These are phyloP conservation scores for Neurospora terricola DNA, from an alignment of 495 filamentous ascomycete species.

Conservation along the genomic window DNA sequence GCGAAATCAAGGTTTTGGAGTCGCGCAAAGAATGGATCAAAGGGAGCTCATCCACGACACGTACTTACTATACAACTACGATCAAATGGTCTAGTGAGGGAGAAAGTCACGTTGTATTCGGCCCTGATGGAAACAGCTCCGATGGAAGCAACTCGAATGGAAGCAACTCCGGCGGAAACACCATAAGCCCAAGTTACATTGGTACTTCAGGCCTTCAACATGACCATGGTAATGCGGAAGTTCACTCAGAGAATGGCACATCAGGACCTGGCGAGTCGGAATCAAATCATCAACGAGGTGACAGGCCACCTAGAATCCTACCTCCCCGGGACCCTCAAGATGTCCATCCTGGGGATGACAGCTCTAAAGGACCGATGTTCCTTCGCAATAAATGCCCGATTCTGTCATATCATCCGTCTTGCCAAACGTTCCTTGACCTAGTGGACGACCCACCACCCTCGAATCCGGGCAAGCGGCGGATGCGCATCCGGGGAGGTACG, in stretches of 20 bases:
- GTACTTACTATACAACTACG: constrained; percentile 59
- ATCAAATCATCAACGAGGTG: not conserved
- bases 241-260: not conserved
- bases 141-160: not conserved
- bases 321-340: constrained; percentile 9
- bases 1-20: constrained; percentile 54
- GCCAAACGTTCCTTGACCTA: constrained; percentile 55
- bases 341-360: constrained; percentile 28
- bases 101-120: not conserved
- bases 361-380: constrained; percentile 31
- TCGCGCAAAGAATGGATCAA: constrained; percentile 60
- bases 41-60: constrained; percentile 48
- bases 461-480: constrained; percentile 22
- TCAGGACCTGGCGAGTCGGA: not conserved
- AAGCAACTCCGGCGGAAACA: not conserved
- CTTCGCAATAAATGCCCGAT: constrained; percentile 50
- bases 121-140: not conserved
- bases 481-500: constrained; percentile 21
- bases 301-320: not conserved
- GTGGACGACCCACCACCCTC: constrained; percentile 44
- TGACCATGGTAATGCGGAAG: not conserved
- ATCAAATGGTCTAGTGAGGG: constrained; percentile 25
- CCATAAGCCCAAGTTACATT: not conserved
- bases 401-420: constrained; percentile 47
- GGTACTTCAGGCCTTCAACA: not conserved